Evolutionary conservation across 257 asterid genomes (phyloP).

Genomic region (Scutellaria baicalensis): DNA sequence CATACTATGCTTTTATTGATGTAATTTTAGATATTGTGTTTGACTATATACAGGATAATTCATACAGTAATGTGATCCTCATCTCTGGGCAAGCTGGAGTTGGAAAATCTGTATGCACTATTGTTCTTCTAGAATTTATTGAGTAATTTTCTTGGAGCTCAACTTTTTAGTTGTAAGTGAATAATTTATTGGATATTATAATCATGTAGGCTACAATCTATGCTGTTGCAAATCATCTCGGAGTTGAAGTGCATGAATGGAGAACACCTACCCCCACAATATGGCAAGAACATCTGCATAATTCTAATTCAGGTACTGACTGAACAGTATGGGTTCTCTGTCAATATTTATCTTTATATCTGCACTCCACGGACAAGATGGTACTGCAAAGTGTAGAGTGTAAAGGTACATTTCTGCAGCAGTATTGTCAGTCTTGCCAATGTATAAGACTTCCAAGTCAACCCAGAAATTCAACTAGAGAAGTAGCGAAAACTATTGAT

Average conservation of each 20-base stretch:
- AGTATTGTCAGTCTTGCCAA: neutral
- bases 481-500: neutral
- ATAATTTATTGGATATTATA: constrained; percentile 17
- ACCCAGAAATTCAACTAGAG: neutral
- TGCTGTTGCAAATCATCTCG: constrained; percentile 69
- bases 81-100: constrained; percentile 90
- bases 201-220: constrained; percentile 62
- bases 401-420: neutral
- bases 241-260: constrained; percentile 81
- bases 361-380: neutral
- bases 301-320: constrained; percentile 64
- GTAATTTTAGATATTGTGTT: constrained; percentile 8
- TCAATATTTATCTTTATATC: neutral
- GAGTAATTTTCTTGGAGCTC: neutral
- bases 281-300: constrained; percentile 91
- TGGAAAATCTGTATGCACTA: constrained; percentile 85
- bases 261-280: constrained; percentile 83
- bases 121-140: constrained; percentile 7
- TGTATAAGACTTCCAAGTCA: neutral
- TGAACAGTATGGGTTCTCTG: neutral
- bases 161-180: neutral
- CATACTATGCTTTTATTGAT: neutral
- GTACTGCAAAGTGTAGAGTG: constrained; percentile 6
- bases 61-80: constrained; percentile 51
- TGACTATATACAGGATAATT: constrained; percentile 38